Evolutionary conservation across 1,139 yeast genomes (phyloP), one percentile per base, ranked within the genome.

Genomic region (Taphrina confusa): DNA sequence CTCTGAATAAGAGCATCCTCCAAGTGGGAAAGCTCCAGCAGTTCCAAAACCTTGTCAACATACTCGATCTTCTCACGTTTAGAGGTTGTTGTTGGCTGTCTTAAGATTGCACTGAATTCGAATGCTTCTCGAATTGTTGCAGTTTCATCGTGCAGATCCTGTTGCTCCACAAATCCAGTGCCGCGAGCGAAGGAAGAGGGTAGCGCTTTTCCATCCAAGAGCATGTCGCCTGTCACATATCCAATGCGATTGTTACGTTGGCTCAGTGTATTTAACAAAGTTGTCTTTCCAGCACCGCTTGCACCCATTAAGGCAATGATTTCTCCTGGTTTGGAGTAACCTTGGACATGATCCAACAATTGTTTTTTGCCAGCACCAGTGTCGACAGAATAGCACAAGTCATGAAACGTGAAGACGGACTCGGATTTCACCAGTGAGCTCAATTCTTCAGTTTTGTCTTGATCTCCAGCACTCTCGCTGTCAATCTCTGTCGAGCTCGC

Each of bases 281-380:
- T 86, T 14, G 94, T 87, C 70, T 86, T 86, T 76, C 94, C 94
- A 56, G 94, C 94, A 74, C 95, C 95, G 31, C 92, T 83, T 20
- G 90, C 85, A 66, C 92, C 92, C 91, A 86, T 85, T 46, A 85
- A 74, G 5, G 90, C 90, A 44, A 88, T 84, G 65, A 84, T 73
- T 30, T 50, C 51, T 44, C 86, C 85, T 11, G 91, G 91, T 69
- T 84, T 83, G 47, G 86, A 92, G 69, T 76, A 83, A 49, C 87
- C 88, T 66, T 81, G 82, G 40, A 83, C 80, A 66, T 79, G 75
- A 61, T 80, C 78, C 64, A 83, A 73, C 57, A 81, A 71, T 67
- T 74, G 74, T 69, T 78, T 72, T 16, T 63, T 60, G 1, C 51
- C 85, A 25, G 61, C 63, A 18, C 37, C 80, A 46, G 66, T 64